Percentiles rank a stretch among this genome's conserved stretches.
Evolutionary conservation across 2,329 filamentous ascomycete species (phyloP).

Genomic region (Talaromyces marneffei): DNA sequence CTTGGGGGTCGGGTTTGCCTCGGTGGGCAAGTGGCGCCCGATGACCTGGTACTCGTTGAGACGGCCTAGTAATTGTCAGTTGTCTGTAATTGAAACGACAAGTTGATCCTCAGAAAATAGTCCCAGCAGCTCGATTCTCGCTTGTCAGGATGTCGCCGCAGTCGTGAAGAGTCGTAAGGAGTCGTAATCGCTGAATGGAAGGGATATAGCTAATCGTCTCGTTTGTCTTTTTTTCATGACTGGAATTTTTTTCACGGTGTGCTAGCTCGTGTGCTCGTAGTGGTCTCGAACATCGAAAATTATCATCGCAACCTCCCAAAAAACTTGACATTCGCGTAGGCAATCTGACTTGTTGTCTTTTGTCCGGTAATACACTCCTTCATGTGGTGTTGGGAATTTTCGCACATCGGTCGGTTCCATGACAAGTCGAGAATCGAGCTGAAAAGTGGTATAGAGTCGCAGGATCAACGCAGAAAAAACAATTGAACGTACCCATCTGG

Average conservation of each 20-base stretch:
- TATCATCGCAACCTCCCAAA: neutral
- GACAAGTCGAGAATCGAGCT: constrained; percentile 12
- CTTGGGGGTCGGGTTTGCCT: constrained; percentile 94
- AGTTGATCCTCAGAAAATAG: neutral
- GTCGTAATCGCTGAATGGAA: neutral
- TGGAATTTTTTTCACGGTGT: neutral
- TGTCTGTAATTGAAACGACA: neutral
- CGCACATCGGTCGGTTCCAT: neutral
- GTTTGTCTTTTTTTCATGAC: neutral
- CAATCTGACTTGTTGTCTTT: neutral
- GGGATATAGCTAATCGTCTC: neutral
- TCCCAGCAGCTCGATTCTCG: constrained; percentile 9
- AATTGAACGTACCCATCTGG: constrained; percentile 58
- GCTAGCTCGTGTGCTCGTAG: neutral
- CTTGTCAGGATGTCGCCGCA: neutral
- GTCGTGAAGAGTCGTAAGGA: neutral
- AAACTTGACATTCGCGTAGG: neutral
- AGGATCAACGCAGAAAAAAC: neutral
- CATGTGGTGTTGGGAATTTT: neutral
- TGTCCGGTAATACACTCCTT: neutral
- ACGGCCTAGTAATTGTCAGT: constrained; percentile 64
- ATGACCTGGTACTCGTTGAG: constrained; percentile 99
- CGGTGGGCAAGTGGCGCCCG: constrained; percentile 96
- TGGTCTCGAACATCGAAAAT: neutral
- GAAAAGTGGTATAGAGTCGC: neutral